Base-by-base conservation (phyloP, 257 asterid genomes). In the Solanum chaucha region DNA sequence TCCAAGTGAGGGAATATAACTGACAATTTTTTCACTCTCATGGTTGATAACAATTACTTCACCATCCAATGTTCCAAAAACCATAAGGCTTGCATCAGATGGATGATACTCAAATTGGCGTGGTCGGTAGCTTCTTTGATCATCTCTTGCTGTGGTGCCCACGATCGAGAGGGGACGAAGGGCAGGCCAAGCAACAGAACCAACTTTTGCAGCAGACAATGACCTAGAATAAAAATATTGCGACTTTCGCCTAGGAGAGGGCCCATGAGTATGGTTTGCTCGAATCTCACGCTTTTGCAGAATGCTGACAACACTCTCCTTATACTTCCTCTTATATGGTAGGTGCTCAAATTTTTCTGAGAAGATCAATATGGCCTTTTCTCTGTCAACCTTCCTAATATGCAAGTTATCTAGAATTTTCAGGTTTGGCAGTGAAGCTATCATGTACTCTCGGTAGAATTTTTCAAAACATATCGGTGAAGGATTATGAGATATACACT, bases 61-160 rank as follows among this genome's bases (percentile, higher is more conserved):
- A 59, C 99, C 98, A 88, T 96, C 99, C 88, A 96, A 88, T 38
- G 99, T 96, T 87, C 99, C 99, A 72, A 96, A 93, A 89, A 90
- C 99, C 99, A 96, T 96, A 89, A 95, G 97, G 92, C 98, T 93
- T 3, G 99, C 89, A 91, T 95, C 98, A 64, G 98, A 91, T 82
- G 99, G 99, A 92, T 95, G 98, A 92, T 96, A 96, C 94, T 96
- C 99, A 70, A 96, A 94, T 86, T 96, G 99, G 87, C 99, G 92
- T 48, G 99, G 98, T 84, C 98, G 99, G 85, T 92, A 92, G 65
- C 91, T 92, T 90, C 95, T 93, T 87, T 92, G 90, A 86, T 93
- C 98, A 90, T 93, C 96, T 86, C 98, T 90, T 75, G 88, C 73
- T 85, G 58, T 87, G 87, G 88, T 84, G 67, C 90, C 90, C 51